Percentiles rank a stretch among this genome's conserved stretches.
Conservation (phyloP, 345 rosid species). For the Eucalyptus erythrocorys region DNA sequence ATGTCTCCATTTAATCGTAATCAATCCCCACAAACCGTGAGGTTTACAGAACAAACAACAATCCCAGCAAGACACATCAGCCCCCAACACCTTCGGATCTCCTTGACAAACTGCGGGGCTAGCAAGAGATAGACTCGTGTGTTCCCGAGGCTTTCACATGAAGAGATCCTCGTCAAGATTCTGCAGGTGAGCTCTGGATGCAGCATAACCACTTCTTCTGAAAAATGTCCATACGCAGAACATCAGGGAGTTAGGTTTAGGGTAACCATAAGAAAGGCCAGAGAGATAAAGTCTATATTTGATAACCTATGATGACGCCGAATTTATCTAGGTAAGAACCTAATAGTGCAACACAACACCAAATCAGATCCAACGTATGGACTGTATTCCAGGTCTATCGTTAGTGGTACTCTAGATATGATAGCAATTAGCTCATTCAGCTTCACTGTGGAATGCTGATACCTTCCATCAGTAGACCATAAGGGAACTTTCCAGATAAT, state of each 20-base stretch:
- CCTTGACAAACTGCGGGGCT: conserved; percentile 17
- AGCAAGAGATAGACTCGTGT: conserved; percentile 16
- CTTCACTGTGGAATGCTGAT: background rate
- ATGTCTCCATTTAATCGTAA: conserved; percentile 7
- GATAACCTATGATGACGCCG: background rate
- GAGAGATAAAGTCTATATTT: background rate
- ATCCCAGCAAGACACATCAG: background rate
- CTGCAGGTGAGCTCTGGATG: conserved; percentile 49
- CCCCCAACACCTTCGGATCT: background rate
- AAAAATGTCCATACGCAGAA: background rate
- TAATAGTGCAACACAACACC: background rate
- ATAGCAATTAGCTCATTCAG: background rate
- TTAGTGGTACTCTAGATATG: background rate
- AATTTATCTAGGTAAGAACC: background rate
- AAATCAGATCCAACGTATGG: background rate
- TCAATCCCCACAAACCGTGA: conserved; percentile 4
- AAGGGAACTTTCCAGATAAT: background rate
- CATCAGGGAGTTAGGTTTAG: background rate
- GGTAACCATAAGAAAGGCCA: background rate
- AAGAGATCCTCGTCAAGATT: conserved; percentile 36
- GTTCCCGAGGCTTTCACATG: conserved; percentile 10
- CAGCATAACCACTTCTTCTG: conserved; percentile 99
- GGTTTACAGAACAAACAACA: conserved; percentile 33
- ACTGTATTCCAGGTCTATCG: background rate
- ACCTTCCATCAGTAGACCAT: background rate